Percentiles rank a stretch among this genome's conserved stretches.
These are phyloP conservation scores for Volutella citrinella DNA, from an alignment of 2,329 filamentous ascomycete species.

Conservation along the genomic window DNA sequence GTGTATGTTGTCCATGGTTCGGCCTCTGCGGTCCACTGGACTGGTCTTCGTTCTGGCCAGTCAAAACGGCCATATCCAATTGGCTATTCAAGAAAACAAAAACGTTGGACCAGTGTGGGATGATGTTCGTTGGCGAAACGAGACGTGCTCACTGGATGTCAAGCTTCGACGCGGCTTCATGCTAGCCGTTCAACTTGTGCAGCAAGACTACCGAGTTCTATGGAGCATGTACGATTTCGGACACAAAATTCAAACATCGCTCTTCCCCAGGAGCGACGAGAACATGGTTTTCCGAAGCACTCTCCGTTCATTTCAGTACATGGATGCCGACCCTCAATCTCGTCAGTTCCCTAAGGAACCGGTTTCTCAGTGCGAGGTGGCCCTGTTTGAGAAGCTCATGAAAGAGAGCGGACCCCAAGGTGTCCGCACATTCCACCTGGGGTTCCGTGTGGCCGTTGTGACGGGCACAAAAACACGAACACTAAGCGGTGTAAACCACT, in stretches of 20 bases:
- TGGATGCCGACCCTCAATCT: conserved; percentile 68
- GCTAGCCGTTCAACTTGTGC: conserved; percentile 66
- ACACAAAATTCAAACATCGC: conserved; percentile 67
- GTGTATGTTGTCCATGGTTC: conserved; percentile 72
- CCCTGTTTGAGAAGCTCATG: conserved; percentile 69
- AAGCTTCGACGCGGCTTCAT: conserved; percentile 73
- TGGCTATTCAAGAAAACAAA: conserved; percentile 68
- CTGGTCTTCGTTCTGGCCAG: conserved; percentile 74
- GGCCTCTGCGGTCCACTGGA: conserved; percentile 65
- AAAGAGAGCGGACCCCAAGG: conserved; percentile 71
- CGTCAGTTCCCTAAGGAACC: conserved; percentile 74
- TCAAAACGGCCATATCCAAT: conserved; percentile 73
- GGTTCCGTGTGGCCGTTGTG: conserved; percentile 74
- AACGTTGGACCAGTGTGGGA: conserved; percentile 73
- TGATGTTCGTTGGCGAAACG: conserved; percentile 75
- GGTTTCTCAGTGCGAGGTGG: conserved; percentile 67
- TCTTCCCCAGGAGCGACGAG: conserved; percentile 70
- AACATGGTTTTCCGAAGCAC: conserved; percentile 64
- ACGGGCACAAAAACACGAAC: conserved; percentile 76
- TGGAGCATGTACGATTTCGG: conserved; percentile 87
- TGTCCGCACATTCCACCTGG: conserved; percentile 69
- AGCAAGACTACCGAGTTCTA: conserved; percentile 74
- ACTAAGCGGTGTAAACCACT: conserved; percentile 72
- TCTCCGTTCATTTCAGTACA: conserved; percentile 75
- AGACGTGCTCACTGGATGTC: conserved; percentile 63